Conservation (phyloP, 352 stramenopile species). For the Phytophthora hybrid region DNA sequence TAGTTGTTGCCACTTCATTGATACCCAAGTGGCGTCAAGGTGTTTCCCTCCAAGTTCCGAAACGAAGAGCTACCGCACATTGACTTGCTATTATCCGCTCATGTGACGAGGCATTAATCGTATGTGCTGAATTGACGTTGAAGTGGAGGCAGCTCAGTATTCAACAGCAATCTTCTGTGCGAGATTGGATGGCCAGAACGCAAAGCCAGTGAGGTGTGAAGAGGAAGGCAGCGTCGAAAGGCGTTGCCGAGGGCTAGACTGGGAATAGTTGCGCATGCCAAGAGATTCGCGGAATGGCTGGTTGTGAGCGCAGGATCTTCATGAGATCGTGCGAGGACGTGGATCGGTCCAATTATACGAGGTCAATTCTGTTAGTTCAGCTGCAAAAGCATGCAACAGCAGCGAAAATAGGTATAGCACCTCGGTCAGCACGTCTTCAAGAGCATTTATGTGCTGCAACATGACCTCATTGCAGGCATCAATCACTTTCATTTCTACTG, state of each 20-base stretch:
- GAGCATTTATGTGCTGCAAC: not conserved
- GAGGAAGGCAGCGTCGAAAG: slow-evolving; percentile 28
- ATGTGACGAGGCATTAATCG: not conserved
- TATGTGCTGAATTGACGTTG: too few species aligned
- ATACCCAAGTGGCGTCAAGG: not conserved
- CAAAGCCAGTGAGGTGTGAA: too few species aligned
- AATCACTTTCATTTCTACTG: slow-evolving; percentile 23
- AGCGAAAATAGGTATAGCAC: not conserved
- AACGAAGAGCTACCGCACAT: not conserved
- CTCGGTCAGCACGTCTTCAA: not conserved
- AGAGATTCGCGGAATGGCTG: slow-evolving; percentile 3
- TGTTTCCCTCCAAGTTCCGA: not conserved
- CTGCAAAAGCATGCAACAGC: slow-evolving; percentile 16
- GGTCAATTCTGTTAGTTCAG: not conserved
- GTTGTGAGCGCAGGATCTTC: slow-evolving; percentile 1
- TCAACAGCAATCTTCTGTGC: not conserved
- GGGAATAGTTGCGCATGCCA: slow-evolving; percentile 1
- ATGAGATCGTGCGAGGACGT: slow-evolving; percentile 8
- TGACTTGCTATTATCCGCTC: not conserved
- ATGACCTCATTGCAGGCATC: slow-evolving; percentile 2
- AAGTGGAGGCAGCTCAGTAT: not conserved
- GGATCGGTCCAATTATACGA: slow-evolving; percentile 4
- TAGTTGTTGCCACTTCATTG: not conserved
- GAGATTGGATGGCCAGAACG: slow-evolving; percentile 1
- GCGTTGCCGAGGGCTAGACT: not conserved